Percentiles rank a stretch among this genome's conserved stretches.
phyloP scores from a whole-genome alignment of 2,329 filamentous ascomycete genomes.

The Plenodomus lindquistii region DNA sequence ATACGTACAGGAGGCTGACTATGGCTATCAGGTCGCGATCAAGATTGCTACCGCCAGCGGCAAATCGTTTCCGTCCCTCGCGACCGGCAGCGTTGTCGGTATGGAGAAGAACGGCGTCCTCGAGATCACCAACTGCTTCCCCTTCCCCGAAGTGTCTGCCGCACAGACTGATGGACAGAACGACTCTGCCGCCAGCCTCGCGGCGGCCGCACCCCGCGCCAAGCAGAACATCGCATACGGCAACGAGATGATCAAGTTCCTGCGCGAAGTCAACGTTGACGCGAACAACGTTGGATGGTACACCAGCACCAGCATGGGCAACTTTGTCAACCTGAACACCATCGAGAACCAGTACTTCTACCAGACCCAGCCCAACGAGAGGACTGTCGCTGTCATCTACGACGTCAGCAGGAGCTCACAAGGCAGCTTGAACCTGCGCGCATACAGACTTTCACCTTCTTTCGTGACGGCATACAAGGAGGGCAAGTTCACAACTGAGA shows the following conservation, averaged over 20 bases:
- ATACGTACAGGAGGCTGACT: slow-evolving; percentile 20
- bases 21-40: slow-evolving; percentile 76
- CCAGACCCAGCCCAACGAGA: slow-evolving; percentile 88
- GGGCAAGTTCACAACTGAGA: slow-evolving; percentile 95
- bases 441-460: slow-evolving; percentile 82
- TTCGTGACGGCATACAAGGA: slow-evolving; percentile 96
- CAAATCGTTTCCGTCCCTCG: slow-evolving; percentile 81
- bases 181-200: slow-evolving; percentile 57
- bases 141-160: slow-evolving; percentile 83
- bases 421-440: slow-evolving; percentile 84
- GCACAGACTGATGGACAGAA: slow-evolving; percentile 55
- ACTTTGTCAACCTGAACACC: slow-evolving; percentile 92
- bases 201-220: slow-evolving; percentile 85
- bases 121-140: slow-evolving; percentile 93
- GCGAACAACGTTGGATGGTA: slow-evolving; percentile 99
- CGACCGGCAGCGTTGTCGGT: slow-evolving; percentile 88
- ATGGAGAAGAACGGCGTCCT: slow-evolving; percentile 84
- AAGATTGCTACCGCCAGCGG: slow-evolving; percentile 98
- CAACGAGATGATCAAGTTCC: slow-evolving; percentile 94
- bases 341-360: slow-evolving; percentile 98
- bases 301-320: slow-evolving; percentile 97
- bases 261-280: slow-evolving; percentile 97
- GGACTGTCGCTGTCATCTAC: slow-evolving; percentile 86
- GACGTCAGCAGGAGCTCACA: slow-evolving; percentile 95
- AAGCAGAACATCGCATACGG: slow-evolving; percentile 90